Evolutionary conservation across 768 basidiomycete genomes (phyloP).

Genomic region (Pleurotus pulmonarius): DNA sequence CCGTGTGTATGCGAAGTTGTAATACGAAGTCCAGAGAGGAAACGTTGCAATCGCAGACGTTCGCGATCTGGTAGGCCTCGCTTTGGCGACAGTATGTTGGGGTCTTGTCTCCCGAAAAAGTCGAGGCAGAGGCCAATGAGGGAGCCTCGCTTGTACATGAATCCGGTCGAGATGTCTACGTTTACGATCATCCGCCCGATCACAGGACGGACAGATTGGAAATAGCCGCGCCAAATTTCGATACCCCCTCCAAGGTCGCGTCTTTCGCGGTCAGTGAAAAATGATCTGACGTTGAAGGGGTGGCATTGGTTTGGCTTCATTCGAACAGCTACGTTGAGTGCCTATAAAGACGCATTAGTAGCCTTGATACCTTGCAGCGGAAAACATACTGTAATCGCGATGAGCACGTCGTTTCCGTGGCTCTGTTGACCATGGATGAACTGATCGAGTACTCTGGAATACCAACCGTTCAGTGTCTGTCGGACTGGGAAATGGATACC

Average conservation of each 20-base stretch:
- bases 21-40: constrained; percentile 32
- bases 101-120: constrained; percentile 36
- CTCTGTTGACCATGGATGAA: constrained; percentile 65
- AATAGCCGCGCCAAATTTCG: constrained; percentile 75
- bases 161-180: constrained; percentile 73
- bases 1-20: constrained; percentile 13
- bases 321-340: constrained; percentile 70
- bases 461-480: not conserved
- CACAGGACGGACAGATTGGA: constrained; percentile 73
- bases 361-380: not conserved
- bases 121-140: constrained; percentile 58
- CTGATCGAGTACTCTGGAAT: constrained; percentile 51
- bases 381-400: constrained; percentile 53
- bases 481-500: not conserved
- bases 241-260: constrained; percentile 57
- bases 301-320: constrained; percentile 68
- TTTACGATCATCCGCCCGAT: constrained; percentile 65
- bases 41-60: constrained; percentile 34
- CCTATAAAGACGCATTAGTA: constrained; percentile 31
- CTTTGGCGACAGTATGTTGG: constrained; percentile 30
- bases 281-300: constrained; percentile 72
- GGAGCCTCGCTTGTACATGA: constrained; percentile 67
- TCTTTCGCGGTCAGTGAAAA: constrained; percentile 59
- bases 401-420: constrained; percentile 62
- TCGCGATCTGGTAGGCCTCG: constrained; percentile 46